Evolutionary conservation across 1,139 yeast species (phyloP).

Genomic region (Hyphopichia wangnamkhiaoensis): DNA sequence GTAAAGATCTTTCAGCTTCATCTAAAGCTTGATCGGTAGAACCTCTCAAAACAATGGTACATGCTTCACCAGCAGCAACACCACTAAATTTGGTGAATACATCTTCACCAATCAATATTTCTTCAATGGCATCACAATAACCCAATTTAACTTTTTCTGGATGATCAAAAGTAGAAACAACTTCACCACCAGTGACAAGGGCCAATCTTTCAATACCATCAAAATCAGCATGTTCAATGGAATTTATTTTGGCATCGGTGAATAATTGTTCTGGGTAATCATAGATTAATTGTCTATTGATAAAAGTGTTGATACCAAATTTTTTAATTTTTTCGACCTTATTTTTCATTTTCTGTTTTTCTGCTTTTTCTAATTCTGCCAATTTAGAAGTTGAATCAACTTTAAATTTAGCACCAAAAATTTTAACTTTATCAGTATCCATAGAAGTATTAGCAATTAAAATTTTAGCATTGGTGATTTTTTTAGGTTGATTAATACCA

Average conservation of each 20-base stretch:
- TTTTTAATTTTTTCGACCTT: conserved; percentile 87
- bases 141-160: conserved; percentile 88
- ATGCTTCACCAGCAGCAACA: conserved; percentile 93
- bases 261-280: conserved; percentile 97
- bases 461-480: conserved; percentile 78
- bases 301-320: conserved; percentile 83
- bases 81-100: conserved; percentile 87
- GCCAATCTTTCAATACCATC: conserved; percentile 98
- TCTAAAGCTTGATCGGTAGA: conserved; percentile 95
- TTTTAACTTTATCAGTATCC: conserved; percentile 97
- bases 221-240: conserved; percentile 97
- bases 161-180: conserved; percentile 91
- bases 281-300: conserved; percentile 93
- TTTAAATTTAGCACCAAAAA: conserved; percentile 96
- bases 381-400: conserved; percentile 93
- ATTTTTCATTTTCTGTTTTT: conserved; percentile 85
- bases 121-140: conserved; percentile 86
- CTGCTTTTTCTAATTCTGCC: conserved; percentile 96
- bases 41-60: conserved; percentile 94
- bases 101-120: conserved; percentile 89
- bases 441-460: conserved; percentile 93
- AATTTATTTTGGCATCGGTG: conserved; percentile 82
- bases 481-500: conserved; percentile 93
- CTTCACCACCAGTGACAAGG: conserved; percentile 97
- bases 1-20: conserved; percentile 96